Evolutionary conservation across 345 rosid genomes (phyloP).

Genomic region (Linum tenue): DNA sequence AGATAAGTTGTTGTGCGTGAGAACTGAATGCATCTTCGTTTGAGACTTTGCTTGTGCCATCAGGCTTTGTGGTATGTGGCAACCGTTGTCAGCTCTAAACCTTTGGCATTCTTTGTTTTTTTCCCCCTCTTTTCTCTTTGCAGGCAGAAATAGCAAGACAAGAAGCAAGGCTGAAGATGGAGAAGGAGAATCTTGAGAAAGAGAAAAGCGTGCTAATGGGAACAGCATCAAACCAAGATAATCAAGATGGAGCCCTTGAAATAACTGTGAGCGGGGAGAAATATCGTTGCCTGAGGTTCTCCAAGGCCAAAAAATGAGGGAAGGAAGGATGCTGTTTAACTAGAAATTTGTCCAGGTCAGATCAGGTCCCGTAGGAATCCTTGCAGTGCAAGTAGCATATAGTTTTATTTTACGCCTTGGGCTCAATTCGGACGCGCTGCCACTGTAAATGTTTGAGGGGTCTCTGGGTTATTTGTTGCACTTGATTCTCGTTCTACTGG

Average conservation of each 20-base stretch:
- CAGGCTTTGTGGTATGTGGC: too few species aligned
- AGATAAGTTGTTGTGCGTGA: too few species aligned
- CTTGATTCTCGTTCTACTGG: too few species aligned
- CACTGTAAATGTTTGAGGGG: too few species aligned
- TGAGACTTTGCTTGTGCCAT: too few species aligned
- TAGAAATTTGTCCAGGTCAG: neutral
- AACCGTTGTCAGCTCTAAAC: too few species aligned
- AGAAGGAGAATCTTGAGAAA: slow-evolving; percentile 90
- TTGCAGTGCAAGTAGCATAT: neutral
- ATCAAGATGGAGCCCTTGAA: slow-evolving; percentile 94
- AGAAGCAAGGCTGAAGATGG: slow-evolving; percentile 91
- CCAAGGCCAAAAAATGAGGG: slow-evolving; percentile 83
- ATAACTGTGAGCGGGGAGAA: slow-evolving; percentile 96
- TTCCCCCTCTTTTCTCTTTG: neutral
- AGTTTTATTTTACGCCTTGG: too few species aligned
- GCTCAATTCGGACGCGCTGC: too few species aligned
- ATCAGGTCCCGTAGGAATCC: neutral
- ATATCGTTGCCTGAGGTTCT: slow-evolving; percentile 78
- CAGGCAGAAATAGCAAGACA: slow-evolving; percentile 91
- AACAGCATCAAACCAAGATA: slow-evolving; percentile 87
- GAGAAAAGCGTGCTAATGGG: slow-evolving; percentile 99
- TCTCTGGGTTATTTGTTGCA: too few species aligned
- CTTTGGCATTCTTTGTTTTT: too few species aligned
- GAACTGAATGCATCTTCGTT: too few species aligned
- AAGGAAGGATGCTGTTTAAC: neutral